Percentiles rank a stretch among this genome's conserved stretches.
Evolutionary conservation across 139 green algal genomes (phyloP).

Genomic region (Picochlorum costavermella): DNA sequence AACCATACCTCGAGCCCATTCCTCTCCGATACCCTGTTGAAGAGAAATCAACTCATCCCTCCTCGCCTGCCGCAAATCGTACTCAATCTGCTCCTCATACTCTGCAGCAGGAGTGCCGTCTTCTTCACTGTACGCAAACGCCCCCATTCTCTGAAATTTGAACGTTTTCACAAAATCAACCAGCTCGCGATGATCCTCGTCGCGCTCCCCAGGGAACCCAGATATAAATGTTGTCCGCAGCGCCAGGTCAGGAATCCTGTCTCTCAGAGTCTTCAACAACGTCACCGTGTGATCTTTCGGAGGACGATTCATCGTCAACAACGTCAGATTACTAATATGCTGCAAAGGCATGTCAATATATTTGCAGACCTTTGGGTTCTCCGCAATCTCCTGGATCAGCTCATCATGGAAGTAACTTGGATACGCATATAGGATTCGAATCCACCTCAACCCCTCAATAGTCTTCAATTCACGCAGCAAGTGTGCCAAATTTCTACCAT

Average conservation of each 20-base stretch:
- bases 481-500: constrained; percentile 59
- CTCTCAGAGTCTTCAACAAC: constrained; percentile 67
- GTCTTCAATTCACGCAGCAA: constrained; percentile 64
- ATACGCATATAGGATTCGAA: constrained; percentile 84
- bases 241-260: constrained; percentile 65
- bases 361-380: constrained; percentile 82
- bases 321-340: constrained; percentile 76
- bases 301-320: constrained; percentile 82
- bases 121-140: constrained; percentile 77
- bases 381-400: constrained; percentile 79
- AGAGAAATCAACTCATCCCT: constrained; percentile 68
- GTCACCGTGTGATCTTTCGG: constrained; percentile 48
- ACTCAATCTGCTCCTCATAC: constrained; percentile 37
- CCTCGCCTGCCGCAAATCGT: constrained; percentile 44
- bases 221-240: constrained; percentile 87
- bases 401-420: constrained; percentile 68
- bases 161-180: constrained; percentile 57
- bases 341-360: constrained; percentile 95
- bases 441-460: constrained; percentile 68
- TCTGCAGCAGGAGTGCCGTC: constrained; percentile 79
- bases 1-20: constrained; percentile 48
- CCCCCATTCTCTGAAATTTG: constrained; percentile 75
- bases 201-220: constrained; percentile 74
- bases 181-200: constrained; percentile 66
- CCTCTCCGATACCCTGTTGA: constrained; percentile 62